Conservation (phyloP, 2,329 filamentous ascomycete species). For the Monilinia fructigena region DNA sequence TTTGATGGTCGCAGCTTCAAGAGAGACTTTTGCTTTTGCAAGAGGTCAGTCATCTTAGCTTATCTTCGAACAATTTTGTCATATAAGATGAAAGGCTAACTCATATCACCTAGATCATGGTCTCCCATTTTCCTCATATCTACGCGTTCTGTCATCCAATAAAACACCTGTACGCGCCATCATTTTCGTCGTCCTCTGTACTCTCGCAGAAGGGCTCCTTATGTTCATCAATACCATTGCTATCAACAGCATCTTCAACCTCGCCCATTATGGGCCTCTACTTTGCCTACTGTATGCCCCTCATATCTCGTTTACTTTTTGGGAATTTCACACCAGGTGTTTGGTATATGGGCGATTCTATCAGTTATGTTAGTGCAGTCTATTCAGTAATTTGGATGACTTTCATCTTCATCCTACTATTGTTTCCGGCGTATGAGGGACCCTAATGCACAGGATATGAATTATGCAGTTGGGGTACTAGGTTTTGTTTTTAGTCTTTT, state of each 20-base stretch:
- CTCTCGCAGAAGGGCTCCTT: constrained; percentile 38
- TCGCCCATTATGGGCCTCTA: constrained; percentile 41
- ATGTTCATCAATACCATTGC: constrained; percentile 41
- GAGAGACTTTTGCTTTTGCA: constrained; percentile 39
- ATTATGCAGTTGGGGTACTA: constrained; percentile 39
- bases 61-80: too few relatives aligned
- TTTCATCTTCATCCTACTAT: constrained; percentile 38
- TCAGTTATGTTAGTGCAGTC: constrained; percentile 34
- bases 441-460: constrained; percentile 37
- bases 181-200: constrained; percentile 35
- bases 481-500: constrained; percentile 39
- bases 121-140: constrained; percentile 36
- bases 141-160: constrained; percentile 37
- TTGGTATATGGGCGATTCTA: constrained; percentile 38
- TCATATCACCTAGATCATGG: constrained; percentile 34
- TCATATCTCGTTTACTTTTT: constrained; percentile 37
- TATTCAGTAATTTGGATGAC: constrained; percentile 40
- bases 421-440: constrained; percentile 37
- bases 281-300: constrained; percentile 41
- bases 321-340: constrained; percentile 38
- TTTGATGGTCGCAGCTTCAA: constrained; percentile 39
- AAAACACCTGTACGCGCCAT: constrained; percentile 38
- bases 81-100: not conserved
- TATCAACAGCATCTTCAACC: constrained; percentile 41
- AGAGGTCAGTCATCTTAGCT: constrained; percentile 31